phyloP scores from a whole-genome alignment of 768 basidiomycete genomes.

The Podaxis pistillaris region DNA sequence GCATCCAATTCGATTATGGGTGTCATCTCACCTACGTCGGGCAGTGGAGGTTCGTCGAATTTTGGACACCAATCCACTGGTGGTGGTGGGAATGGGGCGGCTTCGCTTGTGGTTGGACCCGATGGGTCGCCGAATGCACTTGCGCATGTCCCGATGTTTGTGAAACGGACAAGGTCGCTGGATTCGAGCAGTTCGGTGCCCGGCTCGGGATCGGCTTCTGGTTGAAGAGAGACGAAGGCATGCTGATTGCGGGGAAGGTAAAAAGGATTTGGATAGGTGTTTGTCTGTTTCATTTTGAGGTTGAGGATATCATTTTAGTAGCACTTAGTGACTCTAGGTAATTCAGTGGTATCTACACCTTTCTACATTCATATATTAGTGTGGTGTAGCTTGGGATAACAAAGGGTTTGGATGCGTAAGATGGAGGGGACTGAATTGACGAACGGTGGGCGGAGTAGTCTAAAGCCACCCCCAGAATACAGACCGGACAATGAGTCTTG shows the following conservation, averaged over 20 bases:
- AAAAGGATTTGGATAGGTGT: background rate
- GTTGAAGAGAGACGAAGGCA: background rate
- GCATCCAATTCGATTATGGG: constrained; percentile 31
- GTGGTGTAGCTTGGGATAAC: too few species aligned
- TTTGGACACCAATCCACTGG: background rate
- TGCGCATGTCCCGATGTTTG: constrained; percentile 13
- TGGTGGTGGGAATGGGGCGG: background rate
- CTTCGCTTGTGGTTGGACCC: background rate
- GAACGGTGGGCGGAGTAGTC: too few species aligned
- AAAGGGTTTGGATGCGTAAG: too few species aligned
- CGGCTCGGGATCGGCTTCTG: background rate
- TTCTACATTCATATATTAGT: background rate
- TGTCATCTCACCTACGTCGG: constrained; percentile 32
- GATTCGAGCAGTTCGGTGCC: background rate
- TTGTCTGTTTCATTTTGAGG: background rate
- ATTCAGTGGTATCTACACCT: background rate
- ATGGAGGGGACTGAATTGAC: too few species aligned
- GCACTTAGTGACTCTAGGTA: background rate
- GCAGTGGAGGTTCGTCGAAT: constrained; percentile 2
- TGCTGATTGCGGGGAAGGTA: background rate
- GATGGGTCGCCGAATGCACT: constrained; percentile 9
- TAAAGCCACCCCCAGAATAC: too few species aligned
- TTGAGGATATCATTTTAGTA: background rate
- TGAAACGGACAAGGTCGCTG: constrained; percentile 2
- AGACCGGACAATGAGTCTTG: too few species aligned